Base-by-base conservation (phyloP, 352 stramenopile genomes). In the Salisapilia sapeloensis region DNA sequence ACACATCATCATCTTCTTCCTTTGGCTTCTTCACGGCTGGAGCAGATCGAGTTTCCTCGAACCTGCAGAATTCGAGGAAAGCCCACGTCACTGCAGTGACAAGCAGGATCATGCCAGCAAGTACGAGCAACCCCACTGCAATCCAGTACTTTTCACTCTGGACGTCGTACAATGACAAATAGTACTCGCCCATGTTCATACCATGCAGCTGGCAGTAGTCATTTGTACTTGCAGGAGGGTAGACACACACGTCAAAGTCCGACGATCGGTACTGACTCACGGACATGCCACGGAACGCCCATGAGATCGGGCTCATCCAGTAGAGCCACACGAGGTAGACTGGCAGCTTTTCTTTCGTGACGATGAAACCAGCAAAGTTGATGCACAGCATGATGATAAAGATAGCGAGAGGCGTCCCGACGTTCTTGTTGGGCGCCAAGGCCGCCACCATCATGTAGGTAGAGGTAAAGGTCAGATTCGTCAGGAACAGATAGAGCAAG, bases 391-490 rank as follows among this genome's bases (percentile, higher is more conserved):
- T 18, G 24, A 63, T 38, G 10, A 40, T 42, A 30, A 74, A 41
- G 5, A 55, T 59, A 6, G 56, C 45, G 33, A 77, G 39, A 14
- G 54, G 50, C 22, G 62, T 55, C 4, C 46, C 40, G 9, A 74
- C 38, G 24, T 57, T 40, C 10, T 50, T 21, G 31, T 51, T 50
- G 11, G 56, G 50, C 5, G 51, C 33, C 2, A 60, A 18, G 0
- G 52, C 37, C 1, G 58, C 33, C n/a, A 76, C 25, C 25, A 65
- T 58, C 44, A 65, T 63, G 33, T 78, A 70, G 44, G 48, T 70
- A 17, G 50, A 45, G 7, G 53, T 62, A 42, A 85, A 83, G 42
- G 53, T 60, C 34, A 84, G 58, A 32, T 84, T 63, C 25, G 53
- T 63, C 25, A 83, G 20, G 39, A 87, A 61, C 2, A 84, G 57